phyloP scores from a whole-genome alignment of 2,329 filamentous ascomycete genomes.

The Penicillium sp. region DNA sequence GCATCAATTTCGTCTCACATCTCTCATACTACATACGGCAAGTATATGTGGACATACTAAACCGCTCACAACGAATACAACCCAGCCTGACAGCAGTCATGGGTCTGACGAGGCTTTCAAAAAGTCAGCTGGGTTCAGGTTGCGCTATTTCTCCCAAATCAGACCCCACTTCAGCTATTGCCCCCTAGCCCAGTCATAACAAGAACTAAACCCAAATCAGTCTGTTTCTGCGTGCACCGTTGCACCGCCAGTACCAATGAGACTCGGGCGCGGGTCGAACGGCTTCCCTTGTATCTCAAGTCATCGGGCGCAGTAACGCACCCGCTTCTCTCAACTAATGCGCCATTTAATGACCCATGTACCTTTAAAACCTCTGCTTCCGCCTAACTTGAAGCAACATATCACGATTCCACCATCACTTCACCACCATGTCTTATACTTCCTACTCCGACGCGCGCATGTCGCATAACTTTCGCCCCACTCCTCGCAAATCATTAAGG shows the following conservation, averaged over 20 bases:
- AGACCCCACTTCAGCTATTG: not conserved
- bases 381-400: not conserved
- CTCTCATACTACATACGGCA: too few relatives aligned
- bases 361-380: not conserved
- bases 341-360: not conserved
- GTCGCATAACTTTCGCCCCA: conserved; percentile 9
- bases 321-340: not conserved
- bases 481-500: conserved; percentile 16
- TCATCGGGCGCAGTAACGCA: not conserved
- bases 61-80: too few relatives aligned
- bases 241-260: not conserved
- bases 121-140: not conserved
- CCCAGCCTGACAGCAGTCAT: too few relatives aligned
- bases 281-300: not conserved
- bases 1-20: too few relatives aligned
- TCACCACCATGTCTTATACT: conserved; percentile 12
- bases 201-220: not conserved
- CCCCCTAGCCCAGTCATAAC: not conserved
- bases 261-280: not conserved
- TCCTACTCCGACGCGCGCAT: conserved; percentile 20
- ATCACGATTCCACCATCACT: not conserved
- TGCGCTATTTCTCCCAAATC: not conserved
- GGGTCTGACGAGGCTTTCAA: too few relatives aligned
- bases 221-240: not conserved
- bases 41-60: too few relatives aligned